Base-by-base conservation (phyloP, 129 eudicot genomes). In the Flaveria brownii region DNA sequence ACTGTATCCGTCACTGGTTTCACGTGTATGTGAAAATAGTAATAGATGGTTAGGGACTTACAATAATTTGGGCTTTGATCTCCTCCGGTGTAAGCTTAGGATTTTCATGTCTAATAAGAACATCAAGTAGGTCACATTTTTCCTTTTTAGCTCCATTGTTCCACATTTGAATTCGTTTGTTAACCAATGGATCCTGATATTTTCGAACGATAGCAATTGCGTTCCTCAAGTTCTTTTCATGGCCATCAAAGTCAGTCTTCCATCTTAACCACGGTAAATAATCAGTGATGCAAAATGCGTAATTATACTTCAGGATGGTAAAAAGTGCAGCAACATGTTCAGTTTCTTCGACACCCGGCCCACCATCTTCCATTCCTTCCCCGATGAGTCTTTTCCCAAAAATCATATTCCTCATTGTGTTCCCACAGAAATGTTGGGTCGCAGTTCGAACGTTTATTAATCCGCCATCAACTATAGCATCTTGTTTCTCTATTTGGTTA, bases 291-390 rank as follows among this genome's bases (percentile, higher is more conserved):
- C 82, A 70, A 20, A 86, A 84, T 1, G 74, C 72, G 23, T 49
- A 71, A 8, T 78, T 25, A 66, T 75, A 41, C 9, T 16, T 5
- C 0, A 84, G 72, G 9, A 76, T 70, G 8, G 68, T 68, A 26
- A 87, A 84, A 17, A 81, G 45, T 0, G 71, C 87, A 9, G 12
- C 80, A 0, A 84, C 73, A 70, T 86, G 86, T 67, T 81, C 82
- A 41, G 28, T 50, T 72, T 86, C 82, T 36, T 36, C 41, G 0
- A 3, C 41, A 5, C 41, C 41, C 41, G 41, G 41, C 41, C 41
- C 41, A 9, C 83, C 87, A 56, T 86, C 87, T 36, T 80, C 60
- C 43, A 5, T 33, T 23, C 82, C 84, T 6, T 26, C 10, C 25
- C 85, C 83, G 22, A 83, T 80, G 30, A 71, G 73, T 18, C 85